phyloP scores from a whole-genome alignment of 2,329 filamentous ascomycete genomes.

The Colletotrichum echinochloae region DNA sequence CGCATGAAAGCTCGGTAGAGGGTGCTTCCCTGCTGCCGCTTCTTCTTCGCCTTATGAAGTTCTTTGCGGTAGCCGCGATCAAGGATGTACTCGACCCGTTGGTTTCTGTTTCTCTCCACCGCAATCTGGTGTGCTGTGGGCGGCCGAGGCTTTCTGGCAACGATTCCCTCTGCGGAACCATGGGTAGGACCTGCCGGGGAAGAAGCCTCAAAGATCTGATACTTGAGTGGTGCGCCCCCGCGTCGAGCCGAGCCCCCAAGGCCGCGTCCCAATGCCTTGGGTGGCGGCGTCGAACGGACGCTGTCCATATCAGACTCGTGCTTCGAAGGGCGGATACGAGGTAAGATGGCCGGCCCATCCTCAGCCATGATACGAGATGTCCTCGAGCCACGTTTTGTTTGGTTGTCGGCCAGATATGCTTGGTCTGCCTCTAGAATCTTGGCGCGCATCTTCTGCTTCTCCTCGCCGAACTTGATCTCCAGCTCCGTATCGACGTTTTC shows the following conservation, averaged over 20 bases:
- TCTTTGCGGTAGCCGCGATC: slow-evolving; percentile 77
- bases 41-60: slow-evolving; percentile 72
- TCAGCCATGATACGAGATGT: slow-evolving; percentile 56
- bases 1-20: slow-evolving; percentile 76
- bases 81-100: slow-evolving; percentile 85
- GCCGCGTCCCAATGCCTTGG: slow-evolving; percentile 48
- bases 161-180: slow-evolving; percentile 66
- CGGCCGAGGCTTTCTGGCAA: slow-evolving; percentile 74
- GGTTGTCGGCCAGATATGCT: slow-evolving; percentile 72
- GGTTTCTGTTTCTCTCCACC: slow-evolving; percentile 81
- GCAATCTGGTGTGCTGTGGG: slow-evolving; percentile 86
- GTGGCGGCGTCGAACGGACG: slow-evolving; percentile 58
- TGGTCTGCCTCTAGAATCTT: slow-evolving; percentile 82
- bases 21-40: slow-evolving; percentile 72
- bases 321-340: slow-evolving; percentile 72
- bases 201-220: slow-evolving; percentile 70
- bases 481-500: slow-evolving; percentile 82
- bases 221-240: slow-evolving; percentile 63
- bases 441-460: slow-evolving; percentile 80
- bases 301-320: slow-evolving; percentile 64
- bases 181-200: slow-evolving; percentile 68
- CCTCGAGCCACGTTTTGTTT: slow-evolving; percentile 66
- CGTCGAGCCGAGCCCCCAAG: slow-evolving; percentile 50
- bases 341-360: slow-evolving; percentile 69
- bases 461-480: slow-evolving; percentile 77